Base-by-base conservation (phyloP, 2,329 filamentous ascomycete species). In the Scleromitrula shiraiana region DNA sequence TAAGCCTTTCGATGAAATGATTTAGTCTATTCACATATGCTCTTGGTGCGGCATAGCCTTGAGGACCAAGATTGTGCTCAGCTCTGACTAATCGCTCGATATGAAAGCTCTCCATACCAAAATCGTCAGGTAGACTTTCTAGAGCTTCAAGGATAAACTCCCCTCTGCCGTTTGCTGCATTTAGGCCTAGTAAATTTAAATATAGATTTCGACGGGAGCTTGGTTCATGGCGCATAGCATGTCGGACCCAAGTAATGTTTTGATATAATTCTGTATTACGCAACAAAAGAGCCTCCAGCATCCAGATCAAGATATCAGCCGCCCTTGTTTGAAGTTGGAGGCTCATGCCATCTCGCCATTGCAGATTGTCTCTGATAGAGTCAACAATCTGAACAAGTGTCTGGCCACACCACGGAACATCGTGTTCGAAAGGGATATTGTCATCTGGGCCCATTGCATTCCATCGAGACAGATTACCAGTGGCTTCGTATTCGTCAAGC, bases 121-220 rank as follows among this genome's bases (percentile, higher is more conserved):
- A 48, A 26, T 49, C 56, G 50, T 59, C 56, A 8, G 58, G 55
- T 9, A 63, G 40, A 24, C 52, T 49, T 45, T 59, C 55, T n/a
- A 63, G 49, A 7, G 51, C 57, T 19, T 56, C 49, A 26, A 63
- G 33, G 9, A 62, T 52, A 41, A 63, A 62, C 10, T 50, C 52
- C 4, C 51, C 53, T 8, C 51, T 46, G 26, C 55, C 47, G 7
- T 35, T 36, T 8, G 29, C 41, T 15, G 53, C 54, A 12, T 41
- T 33, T 22, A 50, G 53, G 7, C 58, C 59, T 29, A 63, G 59
- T 26, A 63, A 53, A 19, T 54, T 54, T 20, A 56, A 5, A 36
- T 60, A 63, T 2, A 63, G 49, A 36, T 62, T 63, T 14, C 60
- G 55, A 26, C 60, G 51, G 3, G 53, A 53, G n/a, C 43, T 42